Percentiles rank a stretch among this genome's conserved stretches.
Conservation (phyloP, 2,329 filamentous ascomycete genomes). For the Scedosporium apiospermum region DNA sequence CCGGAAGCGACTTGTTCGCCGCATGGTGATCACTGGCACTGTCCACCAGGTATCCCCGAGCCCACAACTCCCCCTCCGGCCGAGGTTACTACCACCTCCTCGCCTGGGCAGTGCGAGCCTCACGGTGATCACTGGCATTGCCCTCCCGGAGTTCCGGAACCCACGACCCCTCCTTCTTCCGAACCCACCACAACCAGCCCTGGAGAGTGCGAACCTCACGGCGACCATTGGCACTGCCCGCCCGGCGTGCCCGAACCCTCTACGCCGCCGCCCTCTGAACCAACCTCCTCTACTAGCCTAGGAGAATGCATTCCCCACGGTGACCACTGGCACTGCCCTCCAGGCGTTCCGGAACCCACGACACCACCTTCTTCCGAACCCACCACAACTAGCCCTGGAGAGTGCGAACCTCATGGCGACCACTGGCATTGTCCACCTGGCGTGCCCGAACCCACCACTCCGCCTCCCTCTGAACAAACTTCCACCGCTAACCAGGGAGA, state of each 20-base stretch:
- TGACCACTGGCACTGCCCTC: conserved; percentile 12
- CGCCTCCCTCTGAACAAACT: not conserved
- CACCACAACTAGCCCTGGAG: not conserved
- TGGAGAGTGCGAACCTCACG: conserved; percentile 6
- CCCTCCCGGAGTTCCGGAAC: conserved; percentile 10
- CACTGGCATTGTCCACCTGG: conserved; percentile 13
- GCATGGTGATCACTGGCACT: conserved; percentile 10
- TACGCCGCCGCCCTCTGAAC: conserved; percentile 2
- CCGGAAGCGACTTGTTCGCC: conserved; percentile 1
- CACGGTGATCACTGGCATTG: conserved; percentile 12
- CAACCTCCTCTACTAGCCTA: not conserved
- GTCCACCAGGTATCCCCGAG: conserved; percentile 2
- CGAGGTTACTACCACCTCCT: not conserved
- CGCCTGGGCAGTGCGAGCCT: conserved; percentile 8
- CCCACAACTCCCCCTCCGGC: not conserved
- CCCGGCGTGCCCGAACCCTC: conserved; percentile 10
- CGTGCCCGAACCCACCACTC: conserved; percentile 7
- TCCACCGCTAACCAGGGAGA: not conserved
- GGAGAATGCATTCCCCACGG: conserved; percentile 9
- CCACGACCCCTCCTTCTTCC: conserved; percentile 6
- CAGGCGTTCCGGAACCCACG: conserved; percentile 8
- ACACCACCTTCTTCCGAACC: conserved; percentile 3
- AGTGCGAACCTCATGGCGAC: conserved; percentile 10
- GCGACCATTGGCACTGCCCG: conserved; percentile 12
- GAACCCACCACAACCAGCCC: not conserved